Evolutionary conservation across 345 rosid species (phyloP).

Genomic region (Clarkia xantiana): DNA sequence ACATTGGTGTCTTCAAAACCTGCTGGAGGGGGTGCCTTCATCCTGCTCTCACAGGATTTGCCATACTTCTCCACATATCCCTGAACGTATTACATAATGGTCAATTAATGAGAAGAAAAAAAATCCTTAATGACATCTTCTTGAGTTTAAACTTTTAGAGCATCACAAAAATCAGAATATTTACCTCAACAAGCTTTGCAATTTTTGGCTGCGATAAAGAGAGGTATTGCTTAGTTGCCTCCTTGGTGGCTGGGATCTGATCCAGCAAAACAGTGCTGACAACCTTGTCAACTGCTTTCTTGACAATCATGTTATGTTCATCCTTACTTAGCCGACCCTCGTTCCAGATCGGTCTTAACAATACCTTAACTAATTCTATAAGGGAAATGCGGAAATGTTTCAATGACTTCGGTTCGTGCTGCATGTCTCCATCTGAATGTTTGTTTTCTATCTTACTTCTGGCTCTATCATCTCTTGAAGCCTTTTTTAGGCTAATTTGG

Average conservation of each 20-base stretch:
- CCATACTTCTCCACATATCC: constrained; percentile 55
- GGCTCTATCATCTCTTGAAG: constrained; percentile 18
- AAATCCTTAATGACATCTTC: constrained; percentile 5
- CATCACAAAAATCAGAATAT: constrained; percentile 14
- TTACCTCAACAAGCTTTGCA: constrained; percentile 73
- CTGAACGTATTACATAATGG: constrained; percentile 33
- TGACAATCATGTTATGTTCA: constrained; percentile 62
- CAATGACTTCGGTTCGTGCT: constrained; percentile 33
- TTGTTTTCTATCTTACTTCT: constrained; percentile 22
- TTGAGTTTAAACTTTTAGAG: background rate
- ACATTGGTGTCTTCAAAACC: constrained; percentile 2
- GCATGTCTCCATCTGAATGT: constrained; percentile 27
- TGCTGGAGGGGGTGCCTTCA: constrained; percentile 19
- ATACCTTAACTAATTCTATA: constrained; percentile 50
- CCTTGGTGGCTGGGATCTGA: constrained; percentile 43
- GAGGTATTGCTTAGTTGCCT: constrained; percentile 47
- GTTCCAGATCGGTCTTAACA: constrained; percentile 74
- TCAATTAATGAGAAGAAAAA: constrained; percentile 12
- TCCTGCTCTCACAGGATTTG: constrained; percentile 39
- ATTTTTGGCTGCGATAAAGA: constrained; percentile 38
- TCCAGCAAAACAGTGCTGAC: constrained; percentile 38
- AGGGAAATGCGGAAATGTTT: constrained; percentile 51
- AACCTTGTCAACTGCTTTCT: constrained; percentile 63
- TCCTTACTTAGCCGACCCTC: constrained; percentile 76
- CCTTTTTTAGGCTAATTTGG: constrained; percentile 28